phyloP scores from a whole-genome alignment of 1,139 yeast species.

The Protomyces macrosporus region DNA sequence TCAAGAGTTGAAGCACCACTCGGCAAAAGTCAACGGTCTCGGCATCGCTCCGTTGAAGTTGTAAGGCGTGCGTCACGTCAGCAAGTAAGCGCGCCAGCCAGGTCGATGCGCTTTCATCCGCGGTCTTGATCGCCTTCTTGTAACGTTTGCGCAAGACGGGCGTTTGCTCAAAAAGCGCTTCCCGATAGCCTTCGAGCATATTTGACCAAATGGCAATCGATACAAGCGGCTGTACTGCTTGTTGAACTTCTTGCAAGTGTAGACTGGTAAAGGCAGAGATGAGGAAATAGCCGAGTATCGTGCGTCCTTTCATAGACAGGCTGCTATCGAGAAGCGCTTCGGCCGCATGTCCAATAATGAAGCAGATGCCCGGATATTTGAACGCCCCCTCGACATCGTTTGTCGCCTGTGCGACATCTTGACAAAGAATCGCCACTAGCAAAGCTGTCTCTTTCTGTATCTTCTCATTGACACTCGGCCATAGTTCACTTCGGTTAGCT shows the following conservation, averaged over 20 bases:
- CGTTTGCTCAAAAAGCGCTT: constrained; percentile 1
- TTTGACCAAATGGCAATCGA: constrained; percentile 11
- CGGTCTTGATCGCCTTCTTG: not conserved
- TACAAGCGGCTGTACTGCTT: constrained; percentile 7
- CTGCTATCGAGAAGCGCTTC: not conserved
- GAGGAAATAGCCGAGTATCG: not conserved
- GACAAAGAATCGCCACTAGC: not conserved
- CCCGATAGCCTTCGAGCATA: not conserved
- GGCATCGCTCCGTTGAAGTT: constrained; percentile 2
- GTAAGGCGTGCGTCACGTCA: not conserved
- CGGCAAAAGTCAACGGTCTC: constrained; percentile 6
- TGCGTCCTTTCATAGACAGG: not conserved
- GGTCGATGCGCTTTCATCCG: not conserved
- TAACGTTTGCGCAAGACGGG: constrained; percentile 14
- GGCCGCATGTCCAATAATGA: not conserved
- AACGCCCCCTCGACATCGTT: not conserved
- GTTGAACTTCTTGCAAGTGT: not conserved
- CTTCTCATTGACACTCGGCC: not conserved
- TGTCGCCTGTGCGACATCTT: not conserved
- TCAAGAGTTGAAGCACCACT: not conserved
- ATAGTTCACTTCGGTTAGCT: not conserved
- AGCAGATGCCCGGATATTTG: not conserved
- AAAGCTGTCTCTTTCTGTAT: not conserved
- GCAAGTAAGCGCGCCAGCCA: not conserved
- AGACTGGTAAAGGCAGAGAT: not conserved